Conservation (phyloP, 2,329 filamentous ascomycete genomes). For the Diaporthe sp. region DNA sequence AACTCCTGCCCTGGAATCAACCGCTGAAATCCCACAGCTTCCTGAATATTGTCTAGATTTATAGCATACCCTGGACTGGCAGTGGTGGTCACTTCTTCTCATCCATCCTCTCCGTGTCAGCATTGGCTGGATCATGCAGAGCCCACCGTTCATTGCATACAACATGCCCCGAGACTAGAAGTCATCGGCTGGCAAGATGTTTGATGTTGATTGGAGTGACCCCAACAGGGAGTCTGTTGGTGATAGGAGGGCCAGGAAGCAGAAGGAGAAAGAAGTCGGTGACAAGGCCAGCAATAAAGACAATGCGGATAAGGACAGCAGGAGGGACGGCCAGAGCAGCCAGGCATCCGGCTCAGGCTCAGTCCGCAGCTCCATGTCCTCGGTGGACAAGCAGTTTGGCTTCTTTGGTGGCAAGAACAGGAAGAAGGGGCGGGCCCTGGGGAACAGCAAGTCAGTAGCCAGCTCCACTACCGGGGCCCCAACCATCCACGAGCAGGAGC, state of each 20-base stretch:
- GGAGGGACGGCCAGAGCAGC: slow-evolving; percentile 48
- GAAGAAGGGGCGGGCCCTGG: slow-evolving; percentile 50
- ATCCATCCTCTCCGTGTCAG: not conserved
- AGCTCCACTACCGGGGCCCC: slow-evolving; percentile 35
- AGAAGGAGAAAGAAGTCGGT: slow-evolving; percentile 53
- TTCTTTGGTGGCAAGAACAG: slow-evolving; percentile 60
- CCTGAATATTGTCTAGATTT: not conserved
- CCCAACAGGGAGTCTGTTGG: slow-evolving; percentile 66
- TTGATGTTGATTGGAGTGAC: slow-evolving; percentile 72
- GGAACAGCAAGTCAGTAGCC: slow-evolving; percentile 44
- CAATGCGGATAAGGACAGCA: slow-evolving; percentile 45
- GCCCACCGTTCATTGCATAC: not conserved
- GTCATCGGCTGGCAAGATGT: slow-evolving; percentile 59
- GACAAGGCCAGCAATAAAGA: slow-evolving; percentile 43
- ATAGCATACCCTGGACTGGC: not conserved
- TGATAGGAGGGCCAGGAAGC: slow-evolving; percentile 66
- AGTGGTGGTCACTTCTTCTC: not conserved
- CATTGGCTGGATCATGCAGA: not conserved
- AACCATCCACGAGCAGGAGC: slow-evolving; percentile 38
- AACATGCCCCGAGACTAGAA: slow-evolving; percentile 35
- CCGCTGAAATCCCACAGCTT: not conserved
- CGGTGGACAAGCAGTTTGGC: slow-evolving; percentile 56
- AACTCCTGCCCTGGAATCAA: not conserved
- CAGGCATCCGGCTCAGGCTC: slow-evolving; percentile 54
- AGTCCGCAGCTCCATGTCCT: slow-evolving; percentile 60